Evolutionary conservation across 371 early-diverging fungal species (phyloP).

Genomic region (Apophysomyces elegans): DNA sequence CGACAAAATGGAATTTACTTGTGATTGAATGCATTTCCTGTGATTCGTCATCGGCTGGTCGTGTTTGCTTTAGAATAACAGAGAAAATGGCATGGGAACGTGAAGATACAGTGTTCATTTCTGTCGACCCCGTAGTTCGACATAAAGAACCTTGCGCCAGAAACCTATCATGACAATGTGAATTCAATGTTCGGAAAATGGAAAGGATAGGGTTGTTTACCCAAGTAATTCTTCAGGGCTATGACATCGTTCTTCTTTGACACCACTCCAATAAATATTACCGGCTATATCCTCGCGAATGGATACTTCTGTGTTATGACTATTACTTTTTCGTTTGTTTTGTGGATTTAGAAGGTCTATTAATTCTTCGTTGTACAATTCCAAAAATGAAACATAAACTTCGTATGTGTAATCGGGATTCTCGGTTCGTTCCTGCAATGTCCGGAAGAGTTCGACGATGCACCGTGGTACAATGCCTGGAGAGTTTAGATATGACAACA

Average conservation of each 20-base stretch:
- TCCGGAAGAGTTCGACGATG: conserved; percentile 66
- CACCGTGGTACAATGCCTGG: conserved; percentile 92
- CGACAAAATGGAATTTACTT: conserved; percentile 94
- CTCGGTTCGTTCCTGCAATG: conserved; percentile 41
- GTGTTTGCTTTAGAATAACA: conserved; percentile 74
- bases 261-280: conserved; percentile 90
- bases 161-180: conserved; percentile 17
- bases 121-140: conserved; percentile 96
- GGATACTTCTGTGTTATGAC: conserved; percentile 38
- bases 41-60: conserved; percentile 20
- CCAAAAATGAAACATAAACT: conserved; percentile 84
- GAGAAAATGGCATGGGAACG: conserved; percentile 99
- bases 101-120: conserved; percentile 97
- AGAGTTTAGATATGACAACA: background rate
- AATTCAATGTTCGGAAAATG: background rate
- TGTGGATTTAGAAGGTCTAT: conserved; percentile 78
- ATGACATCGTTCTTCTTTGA: conserved; percentile 78
- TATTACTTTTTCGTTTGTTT: conserved; percentile 25
- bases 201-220: conserved; percentile 18
- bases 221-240: conserved; percentile 81
- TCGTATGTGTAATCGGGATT: conserved; percentile 59
- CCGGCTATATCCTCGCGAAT: conserved; percentile 95
- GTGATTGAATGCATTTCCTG: conserved; percentile 24
- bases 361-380: conserved; percentile 98
- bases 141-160: conserved; percentile 81